Evolutionary conservation across 768 basidiomycete genomes (phyloP).

Genomic region (Coprinopsis cinerea): DNA sequence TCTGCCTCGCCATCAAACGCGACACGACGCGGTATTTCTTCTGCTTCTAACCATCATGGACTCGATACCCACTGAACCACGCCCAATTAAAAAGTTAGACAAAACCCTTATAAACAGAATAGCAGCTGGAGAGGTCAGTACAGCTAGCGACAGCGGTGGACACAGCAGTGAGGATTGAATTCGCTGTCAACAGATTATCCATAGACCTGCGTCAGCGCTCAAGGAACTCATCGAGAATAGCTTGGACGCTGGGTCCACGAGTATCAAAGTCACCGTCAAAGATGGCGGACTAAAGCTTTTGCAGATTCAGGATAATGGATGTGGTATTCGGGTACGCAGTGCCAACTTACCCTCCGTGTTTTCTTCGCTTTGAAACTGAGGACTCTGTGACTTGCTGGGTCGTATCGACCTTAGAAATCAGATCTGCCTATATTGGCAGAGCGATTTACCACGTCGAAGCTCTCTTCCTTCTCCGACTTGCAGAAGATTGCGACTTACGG

Average conservation of each 20-base stretch:
- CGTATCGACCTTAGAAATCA: slow-evolving; percentile 50
- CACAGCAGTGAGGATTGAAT: not conserved
- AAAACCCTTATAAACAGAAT: slow-evolving; percentile 89
- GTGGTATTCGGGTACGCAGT: slow-evolving; percentile 76
- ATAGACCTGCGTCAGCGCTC: slow-evolving; percentile 84
- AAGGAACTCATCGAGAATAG: slow-evolving; percentile 95
- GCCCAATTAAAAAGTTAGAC: slow-evolving; percentile 69
- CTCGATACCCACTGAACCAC: slow-evolving; percentile 39
- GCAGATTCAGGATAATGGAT: slow-evolving; percentile 96
- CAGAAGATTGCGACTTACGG: slow-evolving; percentile 86
- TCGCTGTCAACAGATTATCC: slow-evolving; percentile 25
- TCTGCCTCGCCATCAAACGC: too few species aligned
- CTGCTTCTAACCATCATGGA: not conserved
- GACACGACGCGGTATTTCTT: too few species aligned
- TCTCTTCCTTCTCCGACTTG: slow-evolving; percentile 82
- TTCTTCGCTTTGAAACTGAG: too few species aligned
- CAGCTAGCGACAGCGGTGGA: not conserved
- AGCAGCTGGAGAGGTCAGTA: slow-evolving; percentile 65
- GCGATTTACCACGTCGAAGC: slow-evolving; percentile 92
- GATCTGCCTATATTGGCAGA: slow-evolving; percentile 91
- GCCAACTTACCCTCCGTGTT: too few species aligned
- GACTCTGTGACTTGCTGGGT: too few species aligned
- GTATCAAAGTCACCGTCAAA: slow-evolving; percentile 83
- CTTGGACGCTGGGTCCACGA: slow-evolving; percentile 88
- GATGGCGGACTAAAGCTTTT: slow-evolving; percentile 94